A percentile compares a stretch with the other conserved stretches of the same genome.
Conservation (phyloP, 371 early-diverging fungal genomes). For the Phascolomyces articulosus region DNA sequence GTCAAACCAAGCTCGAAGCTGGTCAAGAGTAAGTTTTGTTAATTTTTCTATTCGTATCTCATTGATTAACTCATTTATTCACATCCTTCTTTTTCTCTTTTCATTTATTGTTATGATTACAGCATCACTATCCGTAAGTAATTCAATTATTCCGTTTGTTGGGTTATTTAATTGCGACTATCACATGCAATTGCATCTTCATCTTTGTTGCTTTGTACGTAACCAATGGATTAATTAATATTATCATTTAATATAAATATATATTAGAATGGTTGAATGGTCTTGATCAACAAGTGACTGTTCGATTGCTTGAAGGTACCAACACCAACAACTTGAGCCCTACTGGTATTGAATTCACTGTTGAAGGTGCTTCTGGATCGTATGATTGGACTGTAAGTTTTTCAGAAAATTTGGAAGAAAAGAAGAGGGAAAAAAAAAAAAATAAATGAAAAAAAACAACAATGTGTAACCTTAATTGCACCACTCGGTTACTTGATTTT, state of each 20-base stretch:
- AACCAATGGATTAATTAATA: background rate
- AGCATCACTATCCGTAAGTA: slow-evolving; percentile 11
- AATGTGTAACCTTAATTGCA: slow-evolving; percentile 8
- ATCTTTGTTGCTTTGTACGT: background rate
- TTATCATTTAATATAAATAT: background rate
- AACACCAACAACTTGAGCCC: slow-evolving; percentile 8
- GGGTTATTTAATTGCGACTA: background rate
- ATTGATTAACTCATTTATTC: background rate
- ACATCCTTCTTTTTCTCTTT: background rate
- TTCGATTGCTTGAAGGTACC: slow-evolving; percentile 15
- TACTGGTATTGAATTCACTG: slow-evolving; percentile 14
- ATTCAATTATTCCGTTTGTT: too few relatives aligned
- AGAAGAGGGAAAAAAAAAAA: background rate
- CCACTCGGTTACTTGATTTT: background rate
- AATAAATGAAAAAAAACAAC: background rate
- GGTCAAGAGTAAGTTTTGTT: slow-evolving; percentile 15
- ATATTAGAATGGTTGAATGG: slow-evolving; percentile 20
- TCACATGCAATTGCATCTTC: background rate
- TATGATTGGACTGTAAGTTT: slow-evolving; percentile 19
- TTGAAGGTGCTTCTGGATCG: slow-evolving; percentile 9
- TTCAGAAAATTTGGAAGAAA: background rate
- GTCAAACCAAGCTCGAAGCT: slow-evolving; percentile 7
- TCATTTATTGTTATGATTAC: too few relatives aligned
- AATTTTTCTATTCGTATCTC: background rate
- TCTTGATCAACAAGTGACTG: slow-evolving; percentile 8